Base-by-base conservation (phyloP, 139 green algal genomes). In the Auxenochlorella pyrenoidosa region DNA sequence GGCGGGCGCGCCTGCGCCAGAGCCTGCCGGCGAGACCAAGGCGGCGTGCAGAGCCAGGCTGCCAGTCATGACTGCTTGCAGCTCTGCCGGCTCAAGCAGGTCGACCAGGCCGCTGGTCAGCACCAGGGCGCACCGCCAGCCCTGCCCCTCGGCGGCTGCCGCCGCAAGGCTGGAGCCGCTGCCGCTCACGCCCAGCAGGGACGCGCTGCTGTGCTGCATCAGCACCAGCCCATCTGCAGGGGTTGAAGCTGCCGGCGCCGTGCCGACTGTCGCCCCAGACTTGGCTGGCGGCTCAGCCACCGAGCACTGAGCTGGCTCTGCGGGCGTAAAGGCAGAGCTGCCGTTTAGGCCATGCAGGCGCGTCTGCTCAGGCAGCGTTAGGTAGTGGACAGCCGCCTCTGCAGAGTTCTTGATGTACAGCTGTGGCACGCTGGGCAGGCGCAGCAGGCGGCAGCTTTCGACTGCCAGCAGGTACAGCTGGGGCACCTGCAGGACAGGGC, bases 391-490 rank as follows among this genome's bases (percentile, higher is more conserved):
- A 3, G 83, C 83, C 15, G 83, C 71, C 54, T 87, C 83, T 18
- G 18, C 16, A 30, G 43, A 60, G 54, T 28, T 75, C 72, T 75
- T 82, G 36, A 87, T 38, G 47, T 82, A 82, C 34, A 87, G 38
- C 30, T 58, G 72, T 0, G 83, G 72, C 16, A 72, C 75, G 51
- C 26, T 34, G 36, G 26, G 3, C 26, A 87, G 51, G 36, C 83
- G 72, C 38, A 87, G 83, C 71, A 76, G 71, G 43, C 83, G 71
- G 70, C 83, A 87, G 72, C 32, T 24, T 21, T 87, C 83, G 72
- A 82, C 72, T 22, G 72, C 71, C 51, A 87, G 47, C 71, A 87
- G 72, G 71, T 87, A 87, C 26, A 87, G 72, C 83, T 87, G 71
- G 3, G 83, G 83, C 36, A 75, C 34, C 82, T 87, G 82, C 51